phyloP scores from a whole-genome alignment of 2,329 filamentous ascomycete species.

The Amphichorda felina region DNA sequence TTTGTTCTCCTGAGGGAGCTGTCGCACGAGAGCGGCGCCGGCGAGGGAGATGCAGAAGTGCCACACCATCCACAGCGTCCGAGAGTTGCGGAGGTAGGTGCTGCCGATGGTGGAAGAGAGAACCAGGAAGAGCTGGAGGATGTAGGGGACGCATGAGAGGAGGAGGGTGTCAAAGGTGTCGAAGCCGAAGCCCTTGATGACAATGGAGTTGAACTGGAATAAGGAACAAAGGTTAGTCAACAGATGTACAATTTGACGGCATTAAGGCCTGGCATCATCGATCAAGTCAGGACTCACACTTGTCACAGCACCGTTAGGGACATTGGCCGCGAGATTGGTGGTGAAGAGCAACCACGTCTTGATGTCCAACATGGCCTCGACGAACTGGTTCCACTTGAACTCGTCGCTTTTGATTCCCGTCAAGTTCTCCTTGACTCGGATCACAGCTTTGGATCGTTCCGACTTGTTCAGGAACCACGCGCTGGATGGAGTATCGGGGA shows the following conservation, averaged over 20 bases:
- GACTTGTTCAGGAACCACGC: slow-evolving; percentile 42
- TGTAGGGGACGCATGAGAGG: neutral
- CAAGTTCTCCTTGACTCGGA: slow-evolving; percentile 51
- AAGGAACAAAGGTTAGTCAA: neutral
- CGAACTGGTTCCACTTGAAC: slow-evolving; percentile 33
- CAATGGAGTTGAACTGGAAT: slow-evolving; percentile 14
- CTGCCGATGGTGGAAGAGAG: slow-evolving; percentile 1
- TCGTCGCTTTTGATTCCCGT: slow-evolving; percentile 21
- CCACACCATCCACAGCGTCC: slow-evolving; percentile 5
- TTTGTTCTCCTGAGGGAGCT: slow-evolving; percentile 3
- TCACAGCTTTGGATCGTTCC: slow-evolving; percentile 52
- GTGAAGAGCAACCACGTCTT: slow-evolving; percentile 42
- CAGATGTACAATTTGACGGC: neutral
- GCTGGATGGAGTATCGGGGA: slow-evolving; percentile 22
- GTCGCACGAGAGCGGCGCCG: slow-evolving; percentile 4
- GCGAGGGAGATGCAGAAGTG: slow-evolving; percentile 5
- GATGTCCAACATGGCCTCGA: slow-evolving; percentile 35
- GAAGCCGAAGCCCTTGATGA: slow-evolving; percentile 19
- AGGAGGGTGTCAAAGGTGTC: slow-evolving; percentile 9
- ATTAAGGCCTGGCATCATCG: neutral
- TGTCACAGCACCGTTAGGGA: slow-evolving; percentile 38
- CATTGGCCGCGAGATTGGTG: slow-evolving; percentile 35
- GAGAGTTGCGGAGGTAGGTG: slow-evolving; percentile 5
- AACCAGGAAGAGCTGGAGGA: neutral
- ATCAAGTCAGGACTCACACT: slow-evolving; percentile 2